phyloP scores from a whole-genome alignment of 768 basidiomycete genomes.

The Fomitopsis pulvina region DNA sequence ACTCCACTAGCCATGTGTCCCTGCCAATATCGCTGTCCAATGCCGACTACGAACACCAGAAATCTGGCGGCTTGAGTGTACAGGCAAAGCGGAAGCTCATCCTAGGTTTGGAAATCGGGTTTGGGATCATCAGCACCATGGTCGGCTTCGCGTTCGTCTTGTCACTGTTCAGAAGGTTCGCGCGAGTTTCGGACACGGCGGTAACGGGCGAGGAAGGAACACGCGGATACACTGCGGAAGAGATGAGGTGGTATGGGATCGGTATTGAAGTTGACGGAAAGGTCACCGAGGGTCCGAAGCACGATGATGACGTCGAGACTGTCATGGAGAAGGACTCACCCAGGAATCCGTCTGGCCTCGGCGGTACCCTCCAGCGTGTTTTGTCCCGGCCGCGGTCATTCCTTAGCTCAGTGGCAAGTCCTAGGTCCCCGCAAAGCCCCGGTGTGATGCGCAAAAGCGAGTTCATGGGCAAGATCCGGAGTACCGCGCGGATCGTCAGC shows the following conservation, averaged over 20 bases:
- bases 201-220: slow-evolving; percentile 53
- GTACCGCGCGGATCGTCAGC: slow-evolving; percentile 65
- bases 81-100: slow-evolving; percentile 42
- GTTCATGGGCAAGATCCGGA: slow-evolving; percentile 55
- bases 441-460: slow-evolving; percentile 65
- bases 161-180: slow-evolving; percentile 48
- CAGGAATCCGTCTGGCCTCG: slow-evolving; percentile 26
- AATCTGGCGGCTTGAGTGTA: slow-evolving; percentile 31
- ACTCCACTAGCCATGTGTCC: slow-evolving; percentile 63
- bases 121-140: slow-evolving; percentile 56
- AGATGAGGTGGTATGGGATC: slow-evolving; percentile 65
- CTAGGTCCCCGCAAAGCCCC: slow-evolving; percentile 33
- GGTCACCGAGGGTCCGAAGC: neutral
- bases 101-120: slow-evolving; percentile 54
- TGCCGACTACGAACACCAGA: slow-evolving; percentile 31
- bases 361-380: slow-evolving; percentile 45
- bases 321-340: slow-evolving; percentile 1
- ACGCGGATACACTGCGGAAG: slow-evolving; percentile 54
- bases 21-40: slow-evolving; percentile 44
- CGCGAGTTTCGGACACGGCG: slow-evolving; percentile 54
- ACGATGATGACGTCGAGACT: neutral
- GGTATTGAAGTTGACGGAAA: slow-evolving; percentile 22
- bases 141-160: slow-evolving; percentile 48
- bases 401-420: slow-evolving; percentile 14
- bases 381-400: slow-evolving; percentile 13